Percentiles rank a stretch among this genome's conserved stretches.
phyloP scores from a whole-genome alignment of 352 stramenopile species.

The Ochromonadaceae sp. region DNA sequence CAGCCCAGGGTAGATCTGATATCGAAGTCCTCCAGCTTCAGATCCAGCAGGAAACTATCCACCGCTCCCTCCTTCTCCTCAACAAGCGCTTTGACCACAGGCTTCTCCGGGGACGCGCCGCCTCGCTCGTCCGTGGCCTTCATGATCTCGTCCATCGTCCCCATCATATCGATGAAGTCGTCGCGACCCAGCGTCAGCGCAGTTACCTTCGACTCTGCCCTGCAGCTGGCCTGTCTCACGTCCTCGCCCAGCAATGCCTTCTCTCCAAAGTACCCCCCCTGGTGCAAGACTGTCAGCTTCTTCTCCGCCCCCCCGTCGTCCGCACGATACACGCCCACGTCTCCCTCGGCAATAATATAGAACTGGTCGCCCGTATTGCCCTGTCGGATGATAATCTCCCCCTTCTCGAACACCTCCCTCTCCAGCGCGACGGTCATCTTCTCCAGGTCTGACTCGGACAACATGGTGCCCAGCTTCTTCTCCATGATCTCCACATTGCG shows the following conservation, averaged over 20 bases:
- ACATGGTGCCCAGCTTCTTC: conserved; percentile 30
- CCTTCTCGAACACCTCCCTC: conserved; percentile 53
- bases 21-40: conserved; percentile 66
- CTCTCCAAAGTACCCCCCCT: conserved; percentile 36
- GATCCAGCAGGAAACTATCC: not conserved
- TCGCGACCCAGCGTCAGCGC: conserved; percentile 67
- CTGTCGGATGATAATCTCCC: conserved; percentile 68
- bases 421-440: conserved; percentile 61
- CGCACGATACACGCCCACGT: conserved; percentile 34
- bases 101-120: not conserved
- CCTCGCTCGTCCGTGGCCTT: conserved; percentile 1
- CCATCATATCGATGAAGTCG: conserved; percentile 84
- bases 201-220: conserved; percentile 33
- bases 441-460: conserved; percentile 55
- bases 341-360: conserved; percentile 74
- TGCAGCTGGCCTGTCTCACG: conserved; percentile 31
- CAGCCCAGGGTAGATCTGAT: conserved; percentile 74
- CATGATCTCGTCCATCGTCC: conserved; percentile 50
- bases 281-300: conserved; percentile 20
- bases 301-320: conserved; percentile 4
- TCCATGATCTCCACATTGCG: conserved; percentile 22
- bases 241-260: conserved; percentile 24
- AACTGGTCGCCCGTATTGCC: conserved; percentile 72
- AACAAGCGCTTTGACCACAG: not conserved
- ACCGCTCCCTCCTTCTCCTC: conserved; percentile 4